phyloP scores from a whole-genome alignment of 1,284 basidiomycete genomes.

The Leccinum laetum region DNA sequence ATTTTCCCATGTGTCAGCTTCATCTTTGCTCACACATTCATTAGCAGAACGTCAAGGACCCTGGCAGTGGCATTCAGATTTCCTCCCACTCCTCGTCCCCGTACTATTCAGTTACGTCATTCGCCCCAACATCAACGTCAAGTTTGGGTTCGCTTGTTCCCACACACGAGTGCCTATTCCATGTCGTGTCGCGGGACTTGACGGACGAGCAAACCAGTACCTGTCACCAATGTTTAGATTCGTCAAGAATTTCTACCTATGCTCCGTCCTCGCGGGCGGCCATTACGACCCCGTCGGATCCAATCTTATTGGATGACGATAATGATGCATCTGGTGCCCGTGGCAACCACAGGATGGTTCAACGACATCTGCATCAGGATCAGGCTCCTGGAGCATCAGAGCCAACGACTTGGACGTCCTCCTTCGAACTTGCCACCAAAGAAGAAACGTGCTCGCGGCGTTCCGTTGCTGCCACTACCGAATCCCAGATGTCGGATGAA shows the following conservation, averaged over 20 bases:
- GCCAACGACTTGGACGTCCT: constrained; percentile 1
- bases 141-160: constrained; percentile 32
- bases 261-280: background rate
- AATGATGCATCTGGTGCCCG: constrained; percentile 2
- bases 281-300: constrained; percentile 2
- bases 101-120: constrained; percentile 16
- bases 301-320: constrained; percentile 10
- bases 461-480: constrained; percentile 8
- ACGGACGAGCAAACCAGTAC: constrained; percentile 1
- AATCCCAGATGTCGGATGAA: constrained; percentile 14
- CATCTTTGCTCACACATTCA: background rate
- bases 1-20: background rate
- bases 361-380: constrained; percentile 1
- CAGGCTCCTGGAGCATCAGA: background rate
- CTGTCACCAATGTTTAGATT: background rate
- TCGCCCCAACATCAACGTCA: constrained; percentile 25
- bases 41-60: constrained; percentile 11
- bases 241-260: background rate
- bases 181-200: constrained; percentile 10
- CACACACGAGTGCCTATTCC: constrained; percentile 28
- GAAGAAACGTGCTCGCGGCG: constrained; percentile 3
- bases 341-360: constrained; percentile 2
- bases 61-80: background rate
- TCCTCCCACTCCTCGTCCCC: constrained; percentile 3
- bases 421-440: background rate